Evolutionary conservation across 768 basidiomycete species (phyloP), one percentile per base, ranked within the genome.

Genomic region (Boletus fagicola): DNA sequence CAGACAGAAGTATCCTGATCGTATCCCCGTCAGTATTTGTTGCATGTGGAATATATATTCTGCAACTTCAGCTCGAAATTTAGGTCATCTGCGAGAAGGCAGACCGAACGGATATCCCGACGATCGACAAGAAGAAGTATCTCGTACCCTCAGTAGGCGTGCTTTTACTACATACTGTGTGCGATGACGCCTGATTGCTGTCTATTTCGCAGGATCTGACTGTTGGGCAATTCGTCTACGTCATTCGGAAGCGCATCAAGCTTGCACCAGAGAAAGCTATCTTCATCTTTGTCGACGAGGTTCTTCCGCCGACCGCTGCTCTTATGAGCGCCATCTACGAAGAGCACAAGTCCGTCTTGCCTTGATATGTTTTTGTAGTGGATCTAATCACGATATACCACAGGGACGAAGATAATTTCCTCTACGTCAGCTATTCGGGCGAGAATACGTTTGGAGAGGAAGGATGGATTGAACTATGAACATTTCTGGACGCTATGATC

Each of bases 101-200:
- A 49, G 95, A 98, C 79, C 84, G 90, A 68, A 95, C 94, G 54
- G 97, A 99, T 78, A 98, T 99, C 73, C 92, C 95, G 0, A 95
- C 94, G 30, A 98, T 99, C 72, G 97, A 99, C 83, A 99, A 99
- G 91, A 98, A 99, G 94, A 99, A 99, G 81, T 99, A 99, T 66
- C 82, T 99, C 52, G 97, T 99, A 11, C 97, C 97, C 44, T 95
- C 94, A 54, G 96, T 96, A 68, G 67, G 90, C 73, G 43, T 49
- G 22, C 43, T 26, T 44, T 49, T 49, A 1, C 38, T 44, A 28
- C 42, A n/a, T 33, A 46, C 30, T 15, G 39, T 45, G 50, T 28
- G 35, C 59, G 64, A 68, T 74, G 63, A 59, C 46, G 51, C 56
- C 65, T 72, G 67, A 72, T 74, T 59, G 20, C 30, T 35, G 31